These are phyloP conservation scores for Coelastrella sp. DNA, from an alignment of 139 green algal species.

Conservation along the genomic window DNA sequence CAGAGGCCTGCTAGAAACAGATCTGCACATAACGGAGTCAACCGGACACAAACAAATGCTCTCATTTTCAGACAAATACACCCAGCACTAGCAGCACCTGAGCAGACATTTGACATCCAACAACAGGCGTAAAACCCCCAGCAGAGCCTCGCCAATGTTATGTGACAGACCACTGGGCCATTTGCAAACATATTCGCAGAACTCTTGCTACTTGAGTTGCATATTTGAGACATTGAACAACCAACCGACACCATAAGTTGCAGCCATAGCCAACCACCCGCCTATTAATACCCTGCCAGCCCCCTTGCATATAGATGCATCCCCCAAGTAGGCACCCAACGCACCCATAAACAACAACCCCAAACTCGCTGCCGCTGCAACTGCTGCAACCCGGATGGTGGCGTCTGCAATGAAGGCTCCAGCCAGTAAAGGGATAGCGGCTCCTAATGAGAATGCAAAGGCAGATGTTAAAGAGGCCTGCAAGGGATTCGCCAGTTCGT, in stretches of 20 bases:
- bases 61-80: too few relatives aligned
- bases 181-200: too few relatives aligned
- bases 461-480: conserved; percentile 73
- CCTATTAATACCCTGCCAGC: conserved; percentile 80
- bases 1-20: too few relatives aligned
- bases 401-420: conserved; percentile 72
- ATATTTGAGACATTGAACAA: neutral
- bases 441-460: conserved; percentile 73
- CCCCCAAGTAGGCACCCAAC: conserved; percentile 77
- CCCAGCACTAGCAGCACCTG: too few relatives aligned
- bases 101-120: too few relatives aligned
- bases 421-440: conserved; percentile 61
- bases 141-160: too few relatives aligned
- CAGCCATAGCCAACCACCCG: conserved; percentile 82
- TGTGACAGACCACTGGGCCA: too few relatives aligned
- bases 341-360: conserved; percentile 76
- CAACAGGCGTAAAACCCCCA: too few relatives aligned
- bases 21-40: too few relatives aligned
- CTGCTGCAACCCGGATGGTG: conserved; percentile 54
- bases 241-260: conserved; percentile 81
- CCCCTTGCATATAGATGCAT: conserved; percentile 63
- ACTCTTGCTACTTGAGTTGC: neutral
- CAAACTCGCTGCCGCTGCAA: conserved; percentile 58
- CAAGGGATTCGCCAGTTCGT: conserved; percentile 81
- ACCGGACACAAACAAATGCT: too few relatives aligned